Percentiles rank a stretch among this genome's conserved stretches.
phyloP scores from a whole-genome alignment of 2,329 filamentous ascomycete genomes.

The Penicillium janthinellum region DNA sequence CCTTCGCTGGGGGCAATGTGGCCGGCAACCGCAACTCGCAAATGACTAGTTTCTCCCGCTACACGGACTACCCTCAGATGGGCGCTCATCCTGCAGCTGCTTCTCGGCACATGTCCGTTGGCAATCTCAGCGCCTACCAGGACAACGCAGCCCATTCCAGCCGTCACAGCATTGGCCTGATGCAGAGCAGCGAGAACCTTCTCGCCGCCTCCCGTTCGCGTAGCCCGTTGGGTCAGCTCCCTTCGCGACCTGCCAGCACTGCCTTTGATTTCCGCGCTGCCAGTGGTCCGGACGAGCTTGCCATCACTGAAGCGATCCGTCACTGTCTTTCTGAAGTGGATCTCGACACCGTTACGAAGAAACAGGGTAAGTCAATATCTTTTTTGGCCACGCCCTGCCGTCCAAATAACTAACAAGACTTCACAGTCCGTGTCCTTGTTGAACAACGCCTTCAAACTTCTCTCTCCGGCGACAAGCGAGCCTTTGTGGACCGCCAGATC shows the following conservation, averaged over 20 bases:
- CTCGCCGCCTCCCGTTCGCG: slow-evolving; percentile 43
- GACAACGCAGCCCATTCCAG: slow-evolving; percentile 40
- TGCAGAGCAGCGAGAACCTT: slow-evolving; percentile 50
- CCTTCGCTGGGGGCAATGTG: slow-evolving; percentile 59
- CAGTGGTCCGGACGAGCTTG: slow-evolving; percentile 71
- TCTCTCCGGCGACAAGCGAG: slow-evolving; percentile 78
- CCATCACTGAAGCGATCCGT: slow-evolving; percentile 83
- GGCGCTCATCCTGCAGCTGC: slow-evolving; percentile 32
- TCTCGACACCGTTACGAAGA: slow-evolving; percentile 96
- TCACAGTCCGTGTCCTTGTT: slow-evolving; percentile 73
- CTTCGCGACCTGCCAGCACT: slow-evolving; percentile 56
- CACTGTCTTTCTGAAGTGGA: slow-evolving; percentile 83
- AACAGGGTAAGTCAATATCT: slow-evolving; percentile 63
- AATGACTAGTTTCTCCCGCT: slow-evolving; percentile 67
- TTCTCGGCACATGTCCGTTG: slow-evolving; percentile 62
- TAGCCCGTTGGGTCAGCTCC: slow-evolving; percentile 52
- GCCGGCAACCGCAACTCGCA: slow-evolving; percentile 63
- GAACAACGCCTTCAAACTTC: slow-evolving; percentile 93
- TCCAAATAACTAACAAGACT: slow-evolving; percentile 8
- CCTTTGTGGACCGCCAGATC: slow-evolving; percentile 90
- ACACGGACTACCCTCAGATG: slow-evolving; percentile 62
- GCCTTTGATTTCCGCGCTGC: slow-evolving; percentile 60
- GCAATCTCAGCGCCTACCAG: slow-evolving; percentile 53
- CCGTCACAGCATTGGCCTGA: slow-evolving; percentile 46
- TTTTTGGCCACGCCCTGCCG: not conserved